Percentiles rank a stretch among this genome's conserved stretches.
Conservation (phyloP, 768 basidiomycete species). For the Boletus subparvulus region DNA sequence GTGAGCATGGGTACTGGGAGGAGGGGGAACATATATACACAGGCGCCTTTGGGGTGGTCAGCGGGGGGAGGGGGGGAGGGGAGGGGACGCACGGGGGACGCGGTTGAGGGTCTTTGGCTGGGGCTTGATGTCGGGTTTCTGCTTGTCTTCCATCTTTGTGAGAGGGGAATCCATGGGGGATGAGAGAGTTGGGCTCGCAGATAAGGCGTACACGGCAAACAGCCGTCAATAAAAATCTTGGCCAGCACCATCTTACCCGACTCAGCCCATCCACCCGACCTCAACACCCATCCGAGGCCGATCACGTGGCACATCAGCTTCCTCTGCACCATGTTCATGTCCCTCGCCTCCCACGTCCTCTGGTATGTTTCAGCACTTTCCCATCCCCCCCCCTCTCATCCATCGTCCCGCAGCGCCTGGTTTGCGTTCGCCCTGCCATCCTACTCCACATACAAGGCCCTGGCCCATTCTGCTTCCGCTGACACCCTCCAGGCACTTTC, state of each 20-base stretch:
- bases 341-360: constrained; percentile 48
- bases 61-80: constrained; percentile 1
- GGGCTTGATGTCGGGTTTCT: constrained; percentile 69
- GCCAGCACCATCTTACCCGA: no score
- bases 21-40: constrained; percentile 43
- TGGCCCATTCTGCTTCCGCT: constrained; percentile 49
- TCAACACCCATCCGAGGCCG: no score
- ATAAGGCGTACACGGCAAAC: constrained; percentile 10
- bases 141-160: constrained; percentile 54
- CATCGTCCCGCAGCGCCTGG: constrained; percentile 51
- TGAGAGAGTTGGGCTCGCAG: neutral
- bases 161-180: constrained; percentile 30
- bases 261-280: no score
- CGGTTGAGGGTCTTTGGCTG: constrained; percentile 82
- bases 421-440: constrained; percentile 66
- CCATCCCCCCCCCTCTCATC: neutral
- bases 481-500: constrained; percentile 58
- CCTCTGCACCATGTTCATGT: constrained; percentile 43
- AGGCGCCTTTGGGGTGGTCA: constrained; percentile 54
- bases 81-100: constrained; percentile 69
- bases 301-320: no score
- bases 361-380: constrained; percentile 35
- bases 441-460: constrained; percentile 66
- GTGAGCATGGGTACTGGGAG: constrained; percentile 20
- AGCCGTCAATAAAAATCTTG: constrained; percentile 20